Evolutionary conservation across 768 basidiomycete species (phyloP), one percentile per base, ranked within the genome.

Genomic region (Boletus subparvulus): DNA sequence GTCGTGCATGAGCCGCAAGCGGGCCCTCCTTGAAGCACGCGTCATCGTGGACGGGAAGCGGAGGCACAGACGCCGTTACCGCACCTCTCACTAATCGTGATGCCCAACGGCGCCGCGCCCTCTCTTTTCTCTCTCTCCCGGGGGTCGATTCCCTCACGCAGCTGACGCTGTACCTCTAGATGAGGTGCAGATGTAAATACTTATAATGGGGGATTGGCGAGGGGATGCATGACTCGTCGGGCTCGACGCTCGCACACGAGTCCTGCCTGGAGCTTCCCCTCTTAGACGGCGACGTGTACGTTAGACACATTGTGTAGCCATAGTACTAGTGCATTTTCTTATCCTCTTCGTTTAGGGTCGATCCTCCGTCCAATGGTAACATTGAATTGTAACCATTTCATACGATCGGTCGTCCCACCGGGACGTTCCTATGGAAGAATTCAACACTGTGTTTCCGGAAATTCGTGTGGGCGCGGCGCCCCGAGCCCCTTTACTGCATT

Each of bases 21-120:
- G 57, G 3, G 53, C 65, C n/a, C 1, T 26, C n/a, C 7, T 50
- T 7, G 26, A 43, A 13, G 24, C 49, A 14, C 56, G n/a, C 35
- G 2, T 26, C 43, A 13, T 30, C 36, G 53, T 41, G 32, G 24
- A 50, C 8, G 13, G 5, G 12, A 56, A 53, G 51, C 55, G 65
- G 35, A 65, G 62, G 54, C 60, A 67, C 47, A 57, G 45, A 35
- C 56, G 65, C 13, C 65, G 60, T 17, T 13, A 36, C 32, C 55
- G 57, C 19, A 19, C 39, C 9, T 42, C 54, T 3, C 62, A 67
- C 46, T 67, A 16, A 60, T 21, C 14, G 32, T 40, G 24, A 24
- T 44, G n/a, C 21, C 3, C 21, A 36, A 33, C 24, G 3, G 10
- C 8, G 4, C 13, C 9, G 13, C 4, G 24, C 26, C 6, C 8